Evolutionary conservation across 805 yeast genomes (phyloP), one percentile per base, ranked within the genome.

Genomic region (Ogataea philodendri): DNA sequence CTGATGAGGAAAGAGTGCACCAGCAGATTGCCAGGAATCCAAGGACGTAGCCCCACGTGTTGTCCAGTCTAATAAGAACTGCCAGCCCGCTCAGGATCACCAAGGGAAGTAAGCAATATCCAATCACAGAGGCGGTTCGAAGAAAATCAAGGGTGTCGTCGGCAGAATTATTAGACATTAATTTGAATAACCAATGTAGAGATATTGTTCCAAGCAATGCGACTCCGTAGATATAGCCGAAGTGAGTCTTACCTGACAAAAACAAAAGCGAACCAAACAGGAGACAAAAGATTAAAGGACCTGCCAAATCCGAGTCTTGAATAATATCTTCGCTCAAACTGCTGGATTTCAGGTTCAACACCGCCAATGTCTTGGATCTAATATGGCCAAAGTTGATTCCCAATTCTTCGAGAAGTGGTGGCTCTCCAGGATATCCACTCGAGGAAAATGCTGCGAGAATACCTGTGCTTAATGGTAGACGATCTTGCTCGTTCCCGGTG

Each of bases 221-320:
- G 26, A 93, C 95, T 24, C 98, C 97, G 55, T 93, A 93, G 32
- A 93, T 84, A 60, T 93, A 93, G 2, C 97, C 97, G 57, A 93
- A 93, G 59, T 93, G 97, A 10, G 90, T 84, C 59, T 90, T 93
- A 5, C 98, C 97, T 1, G 95, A 81, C 27, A 89, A 68, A 32
- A 90, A 65, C 35, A 93, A 66, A 42, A 83, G 77, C 1, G 88
- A 73, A 14, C 96, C 98, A 56, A 90, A 90, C 38, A 87, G 61
- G 34, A 93, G 66, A 53, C 90, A 90, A 60, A 90, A 93, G 25
- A 93, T 65, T 20, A 93, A 70, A 1, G 98, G 98, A 1, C 98
- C 98, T 0, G 97, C 97, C 48, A 93, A 69, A 57, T 93, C 98
- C 16, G 93, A 73, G 60, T 90, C 98, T 35, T 80, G 78, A 76